These are phyloP conservation scores for Neurospora sp. DNA, from an alignment of 2,329 filamentous ascomycete genomes.

Conservation along the genomic window DNA sequence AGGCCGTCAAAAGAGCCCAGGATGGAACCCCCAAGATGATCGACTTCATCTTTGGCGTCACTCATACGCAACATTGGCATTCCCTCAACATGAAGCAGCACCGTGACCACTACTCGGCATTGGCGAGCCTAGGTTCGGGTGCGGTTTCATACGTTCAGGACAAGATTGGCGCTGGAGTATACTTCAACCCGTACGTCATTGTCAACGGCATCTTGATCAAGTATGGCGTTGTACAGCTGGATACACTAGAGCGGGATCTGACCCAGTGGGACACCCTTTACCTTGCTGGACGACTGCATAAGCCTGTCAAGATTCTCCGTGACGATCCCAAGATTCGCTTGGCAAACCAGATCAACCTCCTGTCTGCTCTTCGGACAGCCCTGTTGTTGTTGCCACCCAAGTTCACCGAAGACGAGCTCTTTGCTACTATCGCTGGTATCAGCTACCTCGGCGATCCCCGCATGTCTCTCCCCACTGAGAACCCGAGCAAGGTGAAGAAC, in stretches of 20 bases:
- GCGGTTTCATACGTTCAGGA: conserved; percentile 82
- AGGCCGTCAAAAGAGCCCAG: conserved; percentile 75
- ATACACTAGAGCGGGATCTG: conserved; percentile 79
- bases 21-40: conserved; percentile 91
- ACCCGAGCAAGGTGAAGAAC: conserved; percentile 85
- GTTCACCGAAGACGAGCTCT: conserved; percentile 83
- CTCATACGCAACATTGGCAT: conserved; percentile 94
- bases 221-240: conserved; percentile 91
- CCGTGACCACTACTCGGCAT: conserved; percentile 80
- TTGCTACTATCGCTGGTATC: conserved; percentile 82
- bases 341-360: conserved; percentile 90
- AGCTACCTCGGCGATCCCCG: conserved; percentile 95
- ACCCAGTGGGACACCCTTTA: conserved; percentile 91
- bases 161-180: conserved; percentile 81
- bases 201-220: conserved; percentile 96
- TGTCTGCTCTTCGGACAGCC: conserved; percentile 83
- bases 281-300: conserved; percentile 90
- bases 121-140: conserved; percentile 76
- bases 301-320: conserved; percentile 93
- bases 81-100: conserved; percentile 84
- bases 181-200: conserved; percentile 93
- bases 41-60: conserved; percentile 95
- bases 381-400: conserved; percentile 72
- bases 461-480: conserved; percentile 83
- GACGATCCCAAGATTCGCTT: conserved; percentile 88